Evolutionary conservation across 441 rosid species (phyloP).

Genomic region (Eutrema salsugineum): DNA sequence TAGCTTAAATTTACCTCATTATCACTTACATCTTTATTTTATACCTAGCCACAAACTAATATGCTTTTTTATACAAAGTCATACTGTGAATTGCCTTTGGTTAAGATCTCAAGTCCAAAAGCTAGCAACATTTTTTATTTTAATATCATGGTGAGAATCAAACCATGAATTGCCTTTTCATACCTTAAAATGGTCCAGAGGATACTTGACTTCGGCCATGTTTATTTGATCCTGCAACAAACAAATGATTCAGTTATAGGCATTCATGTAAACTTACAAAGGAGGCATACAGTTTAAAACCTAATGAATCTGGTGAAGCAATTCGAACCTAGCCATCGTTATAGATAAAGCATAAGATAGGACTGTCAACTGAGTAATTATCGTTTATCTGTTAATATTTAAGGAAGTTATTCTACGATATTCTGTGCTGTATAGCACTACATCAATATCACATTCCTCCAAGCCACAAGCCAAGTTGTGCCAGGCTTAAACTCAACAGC

Average conservation of each 20-base stretch:
- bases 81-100: not conserved
- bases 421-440: not conserved
- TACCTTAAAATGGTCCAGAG: slow-evolving; percentile 88
- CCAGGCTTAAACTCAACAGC: not conserved
- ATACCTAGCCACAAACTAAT: slow-evolving; percentile 3
- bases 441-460: not conserved
- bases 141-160: not conserved
- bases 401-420: not conserved
- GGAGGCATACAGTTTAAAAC: not conserved
- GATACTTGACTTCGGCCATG: slow-evolving; percentile 78
- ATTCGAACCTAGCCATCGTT: not conserved
- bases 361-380: not conserved
- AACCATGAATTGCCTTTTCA: not conserved
- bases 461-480: not conserved
- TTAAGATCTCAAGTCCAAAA: not conserved
- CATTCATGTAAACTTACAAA: slow-evolving; percentile 10
- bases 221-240: slow-evolving; percentile 81
- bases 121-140: not conserved
- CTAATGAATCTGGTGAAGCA: not conserved
- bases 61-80: not conserved
- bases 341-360: not conserved
- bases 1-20: not conserved
- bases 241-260: not conserved
- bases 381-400: not conserved
- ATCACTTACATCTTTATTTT: not conserved